Conservation (phyloP, 345 rosid genomes). For the Atalantia buxifolia region DNA sequence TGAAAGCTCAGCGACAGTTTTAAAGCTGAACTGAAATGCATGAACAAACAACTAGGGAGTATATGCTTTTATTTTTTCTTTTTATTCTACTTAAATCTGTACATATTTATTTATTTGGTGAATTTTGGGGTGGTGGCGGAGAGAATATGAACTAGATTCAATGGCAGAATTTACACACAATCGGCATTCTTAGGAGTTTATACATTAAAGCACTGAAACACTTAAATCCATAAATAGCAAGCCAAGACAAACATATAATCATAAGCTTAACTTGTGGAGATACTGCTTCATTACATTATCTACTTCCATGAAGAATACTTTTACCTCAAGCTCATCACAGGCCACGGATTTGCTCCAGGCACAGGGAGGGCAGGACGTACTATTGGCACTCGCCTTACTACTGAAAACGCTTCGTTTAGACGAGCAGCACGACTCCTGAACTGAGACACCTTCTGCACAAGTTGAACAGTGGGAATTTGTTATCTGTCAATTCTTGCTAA, state of each 20-base stretch:
- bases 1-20: background rate
- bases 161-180: constrained; percentile 16
- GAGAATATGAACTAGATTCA: background rate
- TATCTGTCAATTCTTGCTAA: background rate
- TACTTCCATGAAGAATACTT: background rate
- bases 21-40: background rate
- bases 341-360: constrained; percentile 69
- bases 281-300: constrained; percentile 9
- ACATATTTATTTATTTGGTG: too few relatives aligned
- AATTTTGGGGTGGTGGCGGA: too few relatives aligned
- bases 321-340: constrained; percentile 74
- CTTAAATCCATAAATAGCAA: constrained; percentile 9
- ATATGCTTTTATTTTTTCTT: too few relatives aligned
- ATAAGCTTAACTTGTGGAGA: constrained; percentile 6
- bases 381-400: constrained; percentile 73
- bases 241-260: constrained; percentile 7
- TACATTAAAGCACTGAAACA: background rate
- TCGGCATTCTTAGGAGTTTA: constrained; percentile 1
- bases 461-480: background rate
- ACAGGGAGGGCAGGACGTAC: constrained; percentile 69
- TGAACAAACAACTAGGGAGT: background rate
- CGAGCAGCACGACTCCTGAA: constrained; percentile 68
- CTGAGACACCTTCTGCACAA: constrained; percentile 70
- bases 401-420: constrained; percentile 86
- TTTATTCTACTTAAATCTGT: too few relatives aligned